phyloP scores from a whole-genome alignment of 2,329 filamentous ascomycete species.

The Exophiala aquamarina region DNA sequence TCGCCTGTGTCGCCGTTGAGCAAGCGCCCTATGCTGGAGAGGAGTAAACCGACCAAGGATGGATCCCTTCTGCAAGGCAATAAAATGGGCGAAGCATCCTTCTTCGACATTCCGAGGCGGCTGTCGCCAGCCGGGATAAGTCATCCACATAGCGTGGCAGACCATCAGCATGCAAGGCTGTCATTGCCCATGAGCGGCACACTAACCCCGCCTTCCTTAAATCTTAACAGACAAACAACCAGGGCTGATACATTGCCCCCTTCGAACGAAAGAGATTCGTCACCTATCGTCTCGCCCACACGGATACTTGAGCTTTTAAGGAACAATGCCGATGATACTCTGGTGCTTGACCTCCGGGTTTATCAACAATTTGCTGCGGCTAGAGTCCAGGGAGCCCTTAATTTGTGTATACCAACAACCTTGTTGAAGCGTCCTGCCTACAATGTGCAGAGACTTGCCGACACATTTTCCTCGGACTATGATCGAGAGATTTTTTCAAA shows the following conservation, averaged over 20 bases:
- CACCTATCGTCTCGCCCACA: constrained; percentile 54
- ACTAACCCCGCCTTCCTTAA: constrained; percentile 32
- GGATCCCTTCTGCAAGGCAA: constrained; percentile 2
- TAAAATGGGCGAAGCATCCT: constrained; percentile 27
- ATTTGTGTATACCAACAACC: constrained; percentile 92
- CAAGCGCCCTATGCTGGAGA: constrained; percentile 15
- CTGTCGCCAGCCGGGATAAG: constrained; percentile 50
- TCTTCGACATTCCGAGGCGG: constrained; percentile 46
- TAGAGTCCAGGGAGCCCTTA: constrained; percentile 77
- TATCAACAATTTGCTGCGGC: constrained; percentile 77
- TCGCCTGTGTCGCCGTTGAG: constrained; percentile 14
- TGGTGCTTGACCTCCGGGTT: constrained; percentile 84
- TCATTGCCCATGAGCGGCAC: constrained; percentile 56
- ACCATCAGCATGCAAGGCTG: constrained; percentile 54
- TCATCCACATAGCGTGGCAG: constrained; percentile 32
- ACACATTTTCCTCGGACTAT: constrained; percentile 74
- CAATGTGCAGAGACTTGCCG: constrained; percentile 80
- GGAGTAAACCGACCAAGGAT: constrained; percentile 14
- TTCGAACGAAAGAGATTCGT: constrained; percentile 43
- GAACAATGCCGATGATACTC: constrained; percentile 51
- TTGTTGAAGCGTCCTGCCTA: constrained; percentile 88
- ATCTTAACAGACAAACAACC: constrained; percentile 5
- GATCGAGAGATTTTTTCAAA: constrained; percentile 71
- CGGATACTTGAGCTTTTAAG: constrained; percentile 60
- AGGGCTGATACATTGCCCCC: constrained; percentile 58